Conservation (phyloP, 495 filamentous ascomycete genomes). For the Penicillium chermesinum region DNA sequence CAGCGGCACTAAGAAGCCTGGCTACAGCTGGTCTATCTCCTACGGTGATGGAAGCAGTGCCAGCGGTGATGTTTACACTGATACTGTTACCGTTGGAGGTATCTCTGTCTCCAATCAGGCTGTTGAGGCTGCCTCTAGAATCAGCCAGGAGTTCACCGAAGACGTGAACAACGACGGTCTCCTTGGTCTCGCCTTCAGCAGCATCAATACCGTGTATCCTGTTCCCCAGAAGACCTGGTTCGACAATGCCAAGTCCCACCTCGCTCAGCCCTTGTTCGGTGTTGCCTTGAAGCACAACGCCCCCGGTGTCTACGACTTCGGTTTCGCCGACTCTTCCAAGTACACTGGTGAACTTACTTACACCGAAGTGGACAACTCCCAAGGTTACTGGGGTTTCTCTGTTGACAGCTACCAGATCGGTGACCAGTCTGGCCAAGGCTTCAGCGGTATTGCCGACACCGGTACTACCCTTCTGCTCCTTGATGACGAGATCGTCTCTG, state of each 20-base stretch:
- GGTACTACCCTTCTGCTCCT: slow-evolving; percentile 71
- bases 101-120: slow-evolving; percentile 60
- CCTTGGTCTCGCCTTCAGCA: slow-evolving; percentile 70
- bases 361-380: slow-evolving; percentile 47
- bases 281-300: slow-evolving; percentile 58
- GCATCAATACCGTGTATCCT: slow-evolving; percentile 64
- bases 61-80: slow-evolving; percentile 62
- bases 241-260: slow-evolving; percentile 56
- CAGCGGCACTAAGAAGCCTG: slow-evolving; percentile 46
- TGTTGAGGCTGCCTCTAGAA: slow-evolving; percentile 59
- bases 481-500: slow-evolving; percentile 47
- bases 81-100: slow-evolving; percentile 62
- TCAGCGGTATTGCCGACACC: slow-evolving; percentile 48
- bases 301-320: slow-evolving; percentile 70
- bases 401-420: slow-evolving; percentile 59
- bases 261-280: slow-evolving; percentile 61
- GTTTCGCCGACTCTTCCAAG: slow-evolving; percentile 59
- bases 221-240: slow-evolving; percentile 64
- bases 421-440: slow-evolving; percentile 16
- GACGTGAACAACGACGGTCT: slow-evolving; percentile 64
- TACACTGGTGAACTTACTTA: slow-evolving; percentile 65
- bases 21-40: slow-evolving; percentile 58
- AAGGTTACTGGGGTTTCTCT: slow-evolving; percentile 71
- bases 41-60: slow-evolving; percentile 70
- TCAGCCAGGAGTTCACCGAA: slow-evolving; percentile 55